Percentiles rank a stretch among this genome's conserved stretches.
These are phyloP conservation scores for Arachis stenosperma DNA, from an alignment of 306 rosid genomes.

Conservation along the genomic window DNA sequence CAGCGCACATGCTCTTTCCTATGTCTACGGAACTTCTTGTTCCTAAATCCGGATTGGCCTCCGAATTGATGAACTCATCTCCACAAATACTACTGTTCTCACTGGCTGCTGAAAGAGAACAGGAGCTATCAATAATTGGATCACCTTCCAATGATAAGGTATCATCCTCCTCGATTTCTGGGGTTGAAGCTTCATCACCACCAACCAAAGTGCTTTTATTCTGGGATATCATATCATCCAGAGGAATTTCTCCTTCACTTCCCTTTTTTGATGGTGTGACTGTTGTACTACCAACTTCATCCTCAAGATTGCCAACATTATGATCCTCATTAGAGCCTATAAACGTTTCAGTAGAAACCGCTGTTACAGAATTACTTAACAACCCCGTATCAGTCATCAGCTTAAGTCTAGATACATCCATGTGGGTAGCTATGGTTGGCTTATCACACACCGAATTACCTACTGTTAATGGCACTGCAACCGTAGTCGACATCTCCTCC, in stretches of 20 bases:
- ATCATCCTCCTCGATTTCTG: conserved; percentile 78
- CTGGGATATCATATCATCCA: conserved; percentile 57
- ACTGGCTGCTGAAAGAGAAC: conserved; percentile 71
- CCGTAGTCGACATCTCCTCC: conserved; percentile 81
- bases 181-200: conserved; percentile 43
- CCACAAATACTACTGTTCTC: conserved; percentile 75
- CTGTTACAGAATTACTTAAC: conserved; percentile 59
- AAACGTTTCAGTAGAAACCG: conserved; percentile 48
- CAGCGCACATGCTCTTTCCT: conserved; percentile 47
- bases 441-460: conserved; percentile 83
- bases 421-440: conserved; percentile 58
- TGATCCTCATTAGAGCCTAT: conserved; percentile 53
- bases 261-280: conserved; percentile 48
- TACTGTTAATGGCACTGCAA: conserved; percentile 71
- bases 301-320: conserved; percentile 46
- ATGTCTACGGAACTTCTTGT: conserved; percentile 49
- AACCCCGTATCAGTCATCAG: conserved; percentile 69
- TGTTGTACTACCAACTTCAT: conserved; percentile 44
- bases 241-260: conserved; percentile 38
- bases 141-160: conserved; percentile 71
- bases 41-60: conserved; percentile 54
- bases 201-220: conserved; percentile 45
- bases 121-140: conserved; percentile 63
- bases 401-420: conserved; percentile 74
- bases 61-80: conserved; percentile 63